Percentiles rank a stretch among this genome's conserved stretches.
Evolutionary conservation across 306 rosid genomes (phyloP).

Genomic region (Dryas drummondii): DNA sequence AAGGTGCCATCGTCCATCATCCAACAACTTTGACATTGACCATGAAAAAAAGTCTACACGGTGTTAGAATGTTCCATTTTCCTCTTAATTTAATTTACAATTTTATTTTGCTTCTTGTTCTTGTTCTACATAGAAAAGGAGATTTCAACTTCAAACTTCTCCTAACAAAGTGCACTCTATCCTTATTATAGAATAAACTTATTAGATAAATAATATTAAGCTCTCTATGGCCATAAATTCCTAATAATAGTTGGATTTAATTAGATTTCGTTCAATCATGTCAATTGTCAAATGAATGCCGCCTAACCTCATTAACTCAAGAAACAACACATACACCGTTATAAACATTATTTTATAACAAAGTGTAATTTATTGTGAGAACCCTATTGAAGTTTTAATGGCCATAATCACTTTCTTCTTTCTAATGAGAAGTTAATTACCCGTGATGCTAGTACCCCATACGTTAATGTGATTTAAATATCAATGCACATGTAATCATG

Average conservation of each 20-base stretch:
- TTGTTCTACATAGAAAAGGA: neutral
- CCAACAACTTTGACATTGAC: slow-evolving; percentile 30
- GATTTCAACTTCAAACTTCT: too few species aligned
- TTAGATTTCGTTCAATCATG: neutral
- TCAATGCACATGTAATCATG: too few species aligned
- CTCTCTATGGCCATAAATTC: too few species aligned
- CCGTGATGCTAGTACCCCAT: too few species aligned
- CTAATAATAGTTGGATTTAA: too few species aligned
- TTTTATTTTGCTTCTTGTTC: neutral
- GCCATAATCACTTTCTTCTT: too few species aligned
- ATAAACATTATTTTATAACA: neutral
- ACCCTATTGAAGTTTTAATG: too few species aligned
- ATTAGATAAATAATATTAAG: too few species aligned
- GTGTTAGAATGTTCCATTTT: neutral
- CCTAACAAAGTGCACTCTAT: too few species aligned
- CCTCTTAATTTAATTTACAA: neutral
- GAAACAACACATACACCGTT: neutral
- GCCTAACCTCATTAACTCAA: neutral
- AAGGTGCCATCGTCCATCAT: neutral
- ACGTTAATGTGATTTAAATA: too few species aligned
- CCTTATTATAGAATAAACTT: too few species aligned
- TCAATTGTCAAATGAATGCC: neutral
- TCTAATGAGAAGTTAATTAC: too few species aligned
- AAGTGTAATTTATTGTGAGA: neutral
- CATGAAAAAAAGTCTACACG: neutral